Conservation (phyloP, 2,329 filamentous ascomycete species). For the Colletotrichum endophyticum region DNA sequence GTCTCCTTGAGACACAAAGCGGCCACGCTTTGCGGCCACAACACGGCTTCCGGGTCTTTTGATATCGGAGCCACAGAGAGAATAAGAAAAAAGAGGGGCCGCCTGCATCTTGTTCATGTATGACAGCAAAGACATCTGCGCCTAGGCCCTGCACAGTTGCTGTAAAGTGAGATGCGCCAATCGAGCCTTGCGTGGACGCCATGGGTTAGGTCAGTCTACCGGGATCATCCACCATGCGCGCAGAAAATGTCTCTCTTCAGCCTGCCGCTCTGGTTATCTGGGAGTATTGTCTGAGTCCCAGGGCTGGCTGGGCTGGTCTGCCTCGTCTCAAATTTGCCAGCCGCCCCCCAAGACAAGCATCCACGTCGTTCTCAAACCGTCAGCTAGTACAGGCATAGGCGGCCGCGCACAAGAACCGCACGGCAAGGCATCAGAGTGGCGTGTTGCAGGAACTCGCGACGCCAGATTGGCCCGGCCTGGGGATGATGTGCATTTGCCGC, state of each 20-base stretch:
- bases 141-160: constrained; percentile 3
- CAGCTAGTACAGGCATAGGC: neutral
- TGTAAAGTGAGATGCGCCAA: constrained; percentile 20
- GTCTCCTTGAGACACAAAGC: neutral
- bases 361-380: neutral
- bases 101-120: constrained; percentile 8
- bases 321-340: constrained; percentile 3
- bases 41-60: neutral
- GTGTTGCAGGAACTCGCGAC: neutral
- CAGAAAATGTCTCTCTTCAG: neutral
- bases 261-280: neutral
- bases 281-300: neutral
- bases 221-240: constrained; percentile 4
- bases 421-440: constrained; percentile 14
- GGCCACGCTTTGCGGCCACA: constrained; percentile 3
- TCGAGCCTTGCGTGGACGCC: constrained; percentile 10
- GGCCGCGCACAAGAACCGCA: neutral
- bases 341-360: constrained; percentile 7
- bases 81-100: neutral
- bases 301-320: constrained; percentile 5
- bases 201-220: constrained; percentile 13
- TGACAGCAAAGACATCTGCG: constrained; percentile 20
- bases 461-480: neutral
- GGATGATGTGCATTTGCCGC: constrained; percentile 11
- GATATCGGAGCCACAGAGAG: neutral